These are phyloP conservation scores for Cystobasidiopsis lactophilus DNA, from an alignment of 768 basidiomycete species.

Conservation along the genomic window DNA sequence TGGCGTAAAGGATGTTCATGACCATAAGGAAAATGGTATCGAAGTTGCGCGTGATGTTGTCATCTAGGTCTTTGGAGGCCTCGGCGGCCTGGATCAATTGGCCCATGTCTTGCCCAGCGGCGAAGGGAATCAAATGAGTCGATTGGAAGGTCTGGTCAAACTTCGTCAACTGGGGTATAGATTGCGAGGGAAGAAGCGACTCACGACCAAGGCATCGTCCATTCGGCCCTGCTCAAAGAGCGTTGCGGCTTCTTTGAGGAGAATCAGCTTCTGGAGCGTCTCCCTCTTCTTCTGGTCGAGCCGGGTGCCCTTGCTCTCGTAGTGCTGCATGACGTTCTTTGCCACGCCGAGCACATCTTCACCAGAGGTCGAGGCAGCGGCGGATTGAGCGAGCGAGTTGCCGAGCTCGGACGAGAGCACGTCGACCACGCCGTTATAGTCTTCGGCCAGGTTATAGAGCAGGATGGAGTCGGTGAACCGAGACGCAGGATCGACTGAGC, in stretches of 20 bases:
- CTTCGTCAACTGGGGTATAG: not conserved
- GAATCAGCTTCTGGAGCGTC: slow-evolving; percentile 36
- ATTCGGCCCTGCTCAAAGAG: slow-evolving; percentile 47
- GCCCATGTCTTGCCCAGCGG: slow-evolving; percentile 45
- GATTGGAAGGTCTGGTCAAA: slow-evolving; percentile 53
- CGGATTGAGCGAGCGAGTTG: slow-evolving; percentile 48
- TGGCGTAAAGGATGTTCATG: slow-evolving; percentile 72
- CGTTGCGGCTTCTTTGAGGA: slow-evolving; percentile 58
- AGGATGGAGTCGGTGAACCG: slow-evolving; percentile 76
- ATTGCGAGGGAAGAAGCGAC: slow-evolving; percentile 19
- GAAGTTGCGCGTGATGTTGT: slow-evolving; percentile 63
- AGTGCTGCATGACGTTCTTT: slow-evolving; percentile 44
- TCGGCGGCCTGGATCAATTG: slow-evolving; percentile 69
- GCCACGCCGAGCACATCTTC: slow-evolving; percentile 18
- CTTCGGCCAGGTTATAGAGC: slow-evolving; percentile 81
- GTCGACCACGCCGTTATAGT: slow-evolving; percentile 64
- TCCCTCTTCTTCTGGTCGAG: slow-evolving; percentile 48
- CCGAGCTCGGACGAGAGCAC: slow-evolving; percentile 74
- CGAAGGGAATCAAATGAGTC: slow-evolving; percentile 61
- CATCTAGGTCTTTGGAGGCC: slow-evolving; percentile 71
- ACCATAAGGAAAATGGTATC: slow-evolving; percentile 67
- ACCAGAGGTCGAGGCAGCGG: slow-evolving; percentile 15
- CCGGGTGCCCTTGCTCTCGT: slow-evolving; percentile 39
- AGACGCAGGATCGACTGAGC: slow-evolving; percentile 58
- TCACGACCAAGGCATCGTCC: slow-evolving; percentile 62